Percentiles rank a stretch among this genome's conserved stretches.
phyloP scores from a whole-genome alignment of 129 eudicot genomes.

The Rutidosis leptorrhynchoides region DNA sequence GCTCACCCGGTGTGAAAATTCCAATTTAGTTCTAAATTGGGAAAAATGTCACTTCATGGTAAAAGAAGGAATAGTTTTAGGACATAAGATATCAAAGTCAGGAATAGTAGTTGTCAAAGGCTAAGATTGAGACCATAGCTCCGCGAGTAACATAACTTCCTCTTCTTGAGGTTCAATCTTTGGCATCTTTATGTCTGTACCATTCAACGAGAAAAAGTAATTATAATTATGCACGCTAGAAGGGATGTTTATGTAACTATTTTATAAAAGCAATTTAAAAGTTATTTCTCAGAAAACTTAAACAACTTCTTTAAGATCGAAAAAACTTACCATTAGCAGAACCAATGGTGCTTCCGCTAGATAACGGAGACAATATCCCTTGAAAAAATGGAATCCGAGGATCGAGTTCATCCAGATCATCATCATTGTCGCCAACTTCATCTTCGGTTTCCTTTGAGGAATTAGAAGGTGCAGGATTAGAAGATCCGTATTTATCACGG shows the following conservation, averaged over 20 bases:
- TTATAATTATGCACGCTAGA: too few species aligned
- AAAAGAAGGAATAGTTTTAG: too few species aligned
- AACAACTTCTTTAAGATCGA: not conserved
- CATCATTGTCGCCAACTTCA: constrained; percentile 32
- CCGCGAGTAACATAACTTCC: constrained; percentile 59
- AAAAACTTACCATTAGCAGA: constrained; percentile 70
- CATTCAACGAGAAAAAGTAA: not conserved
- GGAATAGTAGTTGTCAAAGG: too few species aligned
- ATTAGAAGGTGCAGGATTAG: constrained; percentile 28
- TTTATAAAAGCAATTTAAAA: too few species aligned
- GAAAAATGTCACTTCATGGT: too few species aligned
- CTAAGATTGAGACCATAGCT: too few species aligned
- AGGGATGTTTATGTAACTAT: too few species aligned
- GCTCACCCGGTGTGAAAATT: too few species aligned
- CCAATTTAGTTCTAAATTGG: too few species aligned
- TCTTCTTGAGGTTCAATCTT: constrained; percentile 60
- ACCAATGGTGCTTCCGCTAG: constrained; percentile 65
- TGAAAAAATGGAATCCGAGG: constrained; percentile 51
- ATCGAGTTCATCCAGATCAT: constrained; percentile 32
- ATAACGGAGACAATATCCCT: constrained; percentile 58
- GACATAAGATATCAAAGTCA: too few species aligned
- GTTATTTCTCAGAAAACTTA: not conserved
- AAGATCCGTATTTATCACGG: constrained; percentile 63
- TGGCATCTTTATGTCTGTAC: constrained; percentile 71
- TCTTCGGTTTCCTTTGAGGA: constrained; percentile 28